Percentiles rank a stretch among this genome's conserved stretches.
These are phyloP conservation scores for Noccaea caerulescens DNA, from an alignment of 345 rosid genomes.

Conservation along the genomic window DNA sequence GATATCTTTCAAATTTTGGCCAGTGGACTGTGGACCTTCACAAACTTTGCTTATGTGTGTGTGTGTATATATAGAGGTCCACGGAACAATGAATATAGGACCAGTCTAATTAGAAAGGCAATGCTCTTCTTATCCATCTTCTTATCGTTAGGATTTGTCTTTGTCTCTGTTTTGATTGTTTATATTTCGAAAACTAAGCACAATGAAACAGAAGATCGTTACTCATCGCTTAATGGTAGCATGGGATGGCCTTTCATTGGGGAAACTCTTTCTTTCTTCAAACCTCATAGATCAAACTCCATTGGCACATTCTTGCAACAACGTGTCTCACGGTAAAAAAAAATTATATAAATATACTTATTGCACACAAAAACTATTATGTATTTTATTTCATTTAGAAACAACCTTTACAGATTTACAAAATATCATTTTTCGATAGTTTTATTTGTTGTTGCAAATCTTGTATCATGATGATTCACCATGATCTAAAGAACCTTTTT, in stretches of 20 bases:
- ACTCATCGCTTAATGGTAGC: constrained; percentile 53
- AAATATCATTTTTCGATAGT: not conserved
- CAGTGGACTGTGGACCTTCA: not conserved
- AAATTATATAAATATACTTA: not conserved
- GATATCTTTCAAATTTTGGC: not conserved
- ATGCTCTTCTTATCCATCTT: constrained; percentile 31
- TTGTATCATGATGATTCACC: not conserved
- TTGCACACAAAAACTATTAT: not conserved
- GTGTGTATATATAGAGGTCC: constrained; percentile 10
- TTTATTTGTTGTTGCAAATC: not conserved
- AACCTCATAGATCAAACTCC: constrained; percentile 77
- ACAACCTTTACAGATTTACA: not conserved
- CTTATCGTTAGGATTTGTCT: constrained; percentile 34
- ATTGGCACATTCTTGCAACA: constrained; percentile 67
- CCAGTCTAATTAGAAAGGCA: constrained; percentile 22
- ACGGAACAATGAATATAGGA: not conserved
- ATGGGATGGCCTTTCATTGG: constrained; percentile 88
- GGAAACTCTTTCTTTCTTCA: constrained; percentile 72
- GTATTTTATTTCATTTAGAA: not conserved
- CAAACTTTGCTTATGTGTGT: not conserved
- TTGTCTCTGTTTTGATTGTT: constrained; percentile 22
- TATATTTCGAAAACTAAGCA: constrained; percentile 19
- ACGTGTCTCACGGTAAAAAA: constrained; percentile 61
- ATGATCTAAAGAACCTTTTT: not conserved
- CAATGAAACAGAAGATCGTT: constrained; percentile 22